Conservation (phyloP, 768 basidiomycete genomes). For the Pleurotus eryngii region DNA sequence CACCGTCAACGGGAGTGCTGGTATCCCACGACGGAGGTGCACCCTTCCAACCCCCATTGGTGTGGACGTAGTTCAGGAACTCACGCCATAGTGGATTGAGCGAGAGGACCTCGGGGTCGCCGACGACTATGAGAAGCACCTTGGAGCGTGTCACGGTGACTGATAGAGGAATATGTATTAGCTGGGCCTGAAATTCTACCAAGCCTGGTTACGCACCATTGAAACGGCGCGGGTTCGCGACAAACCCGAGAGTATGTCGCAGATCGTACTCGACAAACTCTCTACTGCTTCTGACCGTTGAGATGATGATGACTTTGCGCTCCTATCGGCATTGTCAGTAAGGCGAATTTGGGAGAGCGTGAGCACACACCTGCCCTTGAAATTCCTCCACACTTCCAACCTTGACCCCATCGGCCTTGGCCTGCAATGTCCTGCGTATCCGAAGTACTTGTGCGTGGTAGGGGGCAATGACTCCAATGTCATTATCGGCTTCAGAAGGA, state of each 20-base stretch:
- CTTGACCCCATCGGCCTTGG: conserved; percentile 42
- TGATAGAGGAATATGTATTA: conserved; percentile 16
- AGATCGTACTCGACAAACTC: conserved; percentile 49
- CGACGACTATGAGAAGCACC: conserved; percentile 56
- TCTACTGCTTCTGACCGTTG: conserved; percentile 53
- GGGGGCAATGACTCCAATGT: conserved; percentile 62
- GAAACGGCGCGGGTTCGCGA: conserved; percentile 51
- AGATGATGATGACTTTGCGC: conserved; percentile 54
- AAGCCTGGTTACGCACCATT: conserved; percentile 39
- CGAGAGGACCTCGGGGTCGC: conserved; percentile 54
- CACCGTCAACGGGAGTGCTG: conserved; percentile 27
- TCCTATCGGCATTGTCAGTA: conserved; percentile 31
- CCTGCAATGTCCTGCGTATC: conserved; percentile 35
- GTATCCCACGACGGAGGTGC: conserved; percentile 50
- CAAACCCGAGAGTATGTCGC: conserved; percentile 52
- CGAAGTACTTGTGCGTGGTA: conserved; percentile 59
- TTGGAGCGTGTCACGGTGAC: conserved; percentile 63
- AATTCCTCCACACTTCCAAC: conserved; percentile 68
- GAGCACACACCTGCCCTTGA: conserved; percentile 51
- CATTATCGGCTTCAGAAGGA: conserved; percentile 22
- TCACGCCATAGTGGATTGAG: conserved; percentile 62
- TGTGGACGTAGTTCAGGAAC: conserved; percentile 55
- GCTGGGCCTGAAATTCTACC: neutral
- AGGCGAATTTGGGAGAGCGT: conserved; percentile 15
- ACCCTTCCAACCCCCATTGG: conserved; percentile 54